Evolutionary conservation across 768 basidiomycete genomes (phyloP).

Genomic region (Mycena haematopus): DNA sequence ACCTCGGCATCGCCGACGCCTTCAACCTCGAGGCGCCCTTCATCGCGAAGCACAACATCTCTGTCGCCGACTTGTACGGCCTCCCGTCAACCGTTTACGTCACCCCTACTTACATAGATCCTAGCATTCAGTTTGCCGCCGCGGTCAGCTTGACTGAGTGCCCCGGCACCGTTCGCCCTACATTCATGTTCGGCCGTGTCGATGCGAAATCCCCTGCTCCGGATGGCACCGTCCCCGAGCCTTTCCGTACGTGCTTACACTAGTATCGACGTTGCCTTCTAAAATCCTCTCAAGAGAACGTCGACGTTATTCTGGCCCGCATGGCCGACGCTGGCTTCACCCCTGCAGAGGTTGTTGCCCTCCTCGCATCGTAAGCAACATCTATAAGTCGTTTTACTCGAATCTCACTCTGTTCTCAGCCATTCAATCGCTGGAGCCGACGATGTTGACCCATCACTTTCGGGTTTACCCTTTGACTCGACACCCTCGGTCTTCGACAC

Average conservation of each 20-base stretch:
- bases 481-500: constrained; percentile 40
- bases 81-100: too few relatives aligned
- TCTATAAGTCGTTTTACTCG: too few relatives aligned
- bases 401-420: constrained; percentile 8
- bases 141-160: neutral
- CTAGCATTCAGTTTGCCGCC: constrained; percentile 40
- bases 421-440: constrained; percentile 33
- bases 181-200: constrained; percentile 38
- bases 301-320: constrained; percentile 30
- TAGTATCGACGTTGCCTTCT: too few relatives aligned
- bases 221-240: constrained; percentile 33
- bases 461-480: constrained; percentile 38
- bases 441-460: constrained; percentile 30
- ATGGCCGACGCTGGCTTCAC: constrained; percentile 17
- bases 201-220: constrained; percentile 23
- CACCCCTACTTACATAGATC: neutral
- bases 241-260: too few relatives aligned
- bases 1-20: constrained; percentile 42
- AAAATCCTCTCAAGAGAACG: constrained; percentile 23
- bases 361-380: constrained; percentile 31
- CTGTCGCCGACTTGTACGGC: constrained; percentile 44
- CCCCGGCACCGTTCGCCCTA: constrained; percentile 35
- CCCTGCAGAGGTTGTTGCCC: constrained; percentile 26
- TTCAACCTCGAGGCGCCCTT: constrained; percentile 37
- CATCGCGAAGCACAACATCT: constrained; percentile 37